Base-by-base conservation (phyloP, 345 rosid species). In the Linum tenue region DNA sequence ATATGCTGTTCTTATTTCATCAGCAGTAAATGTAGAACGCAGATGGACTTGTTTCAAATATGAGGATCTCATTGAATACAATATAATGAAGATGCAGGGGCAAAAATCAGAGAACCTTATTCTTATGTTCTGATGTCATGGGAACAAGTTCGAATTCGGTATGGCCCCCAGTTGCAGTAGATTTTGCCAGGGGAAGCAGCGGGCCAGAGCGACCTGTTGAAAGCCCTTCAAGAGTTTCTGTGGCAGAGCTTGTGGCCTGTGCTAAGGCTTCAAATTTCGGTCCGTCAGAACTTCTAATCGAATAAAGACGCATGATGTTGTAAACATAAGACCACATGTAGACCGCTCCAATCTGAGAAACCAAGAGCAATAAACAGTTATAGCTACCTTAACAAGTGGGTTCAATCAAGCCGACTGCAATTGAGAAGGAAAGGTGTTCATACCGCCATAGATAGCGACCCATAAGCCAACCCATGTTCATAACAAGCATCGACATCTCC, bases 361-460 rank as follows among this genome's bases (percentile, higher is more conserved):
- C 64, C 37, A 60, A 38, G 37, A 56, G 39, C 6, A 57, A 5
- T 59, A 15, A 15, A n/a, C 7, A 10, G 37, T 41, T 57, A 40
- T 3, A 44, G 2, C 31, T 37, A 36, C 31, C 0, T 2, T 37
- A 16, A 4, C 3, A 8, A 2, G n/a, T 12, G 9, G 10, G 17
- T 35, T 7, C 15, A 9, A 14, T 44, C 11, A 56, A 62, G 6
- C 60, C 9, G 12, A 14, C 14, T 5, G 53, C 40, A 8, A 12
- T 2, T 2, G 9, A 15, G 31, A 56, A 64, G 11, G 9, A 37
- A 8, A 0, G 37, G 7, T 44, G 22, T 6, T 31, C 73, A n/a
- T 79, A 82, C 89, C 59, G 86, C 84, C 78, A 78, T 63, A 3
- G 86, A 80, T 58, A 84, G 75, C 7, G 85, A 79, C 63, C 76